Conservation (phyloP, 345 rosid genomes). For the Ceriops decandra region DNA sequence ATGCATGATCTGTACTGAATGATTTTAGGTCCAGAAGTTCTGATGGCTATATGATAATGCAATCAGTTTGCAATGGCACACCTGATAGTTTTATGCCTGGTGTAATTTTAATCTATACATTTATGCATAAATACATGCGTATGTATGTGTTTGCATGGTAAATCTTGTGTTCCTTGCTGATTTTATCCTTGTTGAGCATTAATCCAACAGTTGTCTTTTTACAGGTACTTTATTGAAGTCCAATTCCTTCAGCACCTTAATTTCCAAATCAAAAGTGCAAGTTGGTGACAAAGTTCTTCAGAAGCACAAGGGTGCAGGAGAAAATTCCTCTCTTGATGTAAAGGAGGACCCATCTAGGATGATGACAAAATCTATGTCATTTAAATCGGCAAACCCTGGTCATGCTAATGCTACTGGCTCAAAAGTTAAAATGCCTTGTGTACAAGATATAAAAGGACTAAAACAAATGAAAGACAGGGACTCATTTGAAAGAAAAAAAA, state of each 20-base stretch:
- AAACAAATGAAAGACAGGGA: slow-evolving; percentile 56
- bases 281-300: slow-evolving; percentile 60
- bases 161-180: not conserved
- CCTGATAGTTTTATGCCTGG: not conserved
- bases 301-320: slow-evolving; percentile 51
- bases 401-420: slow-evolving; percentile 49
- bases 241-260: slow-evolving; percentile 57
- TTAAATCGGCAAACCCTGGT: slow-evolving; percentile 48
- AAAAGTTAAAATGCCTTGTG: slow-evolving; percentile 47
- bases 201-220: slow-evolving; percentile 14
- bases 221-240: slow-evolving; percentile 73
- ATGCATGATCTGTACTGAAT: not conserved
- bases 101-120: not conserved
- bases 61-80: not conserved
- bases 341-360: slow-evolving; percentile 53
- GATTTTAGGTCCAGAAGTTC: not conserved
- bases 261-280: slow-evolving; percentile 61
- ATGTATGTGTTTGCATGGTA: not conserved
- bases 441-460: slow-evolving; percentile 50
- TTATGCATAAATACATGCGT: too few relatives aligned
- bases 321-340: slow-evolving; percentile 38
- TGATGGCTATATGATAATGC: not conserved
- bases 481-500: slow-evolving; percentile 41
- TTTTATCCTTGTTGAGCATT: slow-evolving; percentile 7
- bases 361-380: slow-evolving; percentile 68